Percentiles rank a stretch among this genome's conserved stretches.
phyloP scores from a whole-genome alignment of 371 early-diverging fungal genomes.

The Blakeslea trispora region DNA sequence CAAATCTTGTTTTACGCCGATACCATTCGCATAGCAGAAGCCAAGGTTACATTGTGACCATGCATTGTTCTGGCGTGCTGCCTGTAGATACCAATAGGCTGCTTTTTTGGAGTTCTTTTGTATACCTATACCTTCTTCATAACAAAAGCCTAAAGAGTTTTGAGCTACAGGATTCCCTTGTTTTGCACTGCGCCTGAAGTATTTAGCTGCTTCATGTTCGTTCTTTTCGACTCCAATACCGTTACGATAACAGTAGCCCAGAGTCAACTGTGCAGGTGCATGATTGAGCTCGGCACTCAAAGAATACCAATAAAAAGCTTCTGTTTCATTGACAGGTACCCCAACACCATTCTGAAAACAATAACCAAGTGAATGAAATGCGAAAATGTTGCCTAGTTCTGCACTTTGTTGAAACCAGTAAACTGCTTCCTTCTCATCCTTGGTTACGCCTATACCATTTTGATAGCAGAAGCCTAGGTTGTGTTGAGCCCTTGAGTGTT shows the following conservation, averaged over 20 bases:
- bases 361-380: conserved; percentile 84
- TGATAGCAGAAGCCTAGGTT: conserved; percentile 89
- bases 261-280: conserved; percentile 72
- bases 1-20: conserved; percentile 63
- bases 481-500: conserved; percentile 82
- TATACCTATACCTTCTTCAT: conserved; percentile 75
- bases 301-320: conserved; percentile 81
- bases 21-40: conserved; percentile 70
- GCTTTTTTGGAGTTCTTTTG: conserved; percentile 55
- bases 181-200: conserved; percentile 67
- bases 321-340: conserved; percentile 53
- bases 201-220: conserved; percentile 65
- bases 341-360: conserved; percentile 92
- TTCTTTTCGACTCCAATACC: conserved; percentile 73
- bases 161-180: conserved; percentile 79
- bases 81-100: conserved; percentile 61
- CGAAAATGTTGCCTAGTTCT: conserved; percentile 76
- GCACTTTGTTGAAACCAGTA: conserved; percentile 76
- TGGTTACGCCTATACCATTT: conserved; percentile 74
- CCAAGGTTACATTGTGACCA: conserved; percentile 77
- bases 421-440: conserved; percentile 66
- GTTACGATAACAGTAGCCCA: conserved; percentile 85
- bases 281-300: conserved; percentile 66
- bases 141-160: conserved; percentile 86
- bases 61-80: conserved; percentile 66